Evolutionary conservation across 352 stramenopile genomes (phyloP).

Genomic region (Phytophthora foliorum): DNA sequence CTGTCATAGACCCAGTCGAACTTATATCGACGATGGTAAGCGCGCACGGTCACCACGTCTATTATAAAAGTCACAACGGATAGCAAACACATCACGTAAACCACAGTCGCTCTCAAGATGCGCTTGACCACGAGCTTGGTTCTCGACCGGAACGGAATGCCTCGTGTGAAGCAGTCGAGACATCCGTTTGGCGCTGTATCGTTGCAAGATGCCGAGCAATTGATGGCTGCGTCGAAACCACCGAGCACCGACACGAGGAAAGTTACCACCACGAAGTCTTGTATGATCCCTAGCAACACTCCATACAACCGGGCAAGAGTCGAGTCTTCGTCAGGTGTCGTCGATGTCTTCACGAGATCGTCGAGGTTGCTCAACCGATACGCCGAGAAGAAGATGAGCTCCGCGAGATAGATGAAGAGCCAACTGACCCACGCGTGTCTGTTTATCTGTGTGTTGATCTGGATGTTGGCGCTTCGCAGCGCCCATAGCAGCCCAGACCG

Average conservation of each 20-base stretch:
- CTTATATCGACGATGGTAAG: constrained; percentile 25
- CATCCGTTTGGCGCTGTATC: constrained; percentile 43
- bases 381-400: constrained; percentile 32
- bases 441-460: constrained; percentile 31
- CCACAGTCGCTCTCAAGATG: constrained; percentile 9
- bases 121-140: constrained; percentile 41
- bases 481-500: constrained; percentile 12
- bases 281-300: constrained; percentile 28
- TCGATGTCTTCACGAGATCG: constrained; percentile 13
- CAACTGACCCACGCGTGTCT: constrained; percentile 32
- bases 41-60: constrained; percentile 33
- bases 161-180: constrained; percentile 39
- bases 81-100: constrained; percentile 26
- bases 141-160: constrained; percentile 26
- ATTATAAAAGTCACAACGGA: constrained; percentile 28
- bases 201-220: constrained; percentile 33
- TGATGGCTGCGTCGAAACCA: constrained; percentile 37
- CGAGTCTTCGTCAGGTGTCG: constrained; percentile 18
- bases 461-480: constrained; percentile 25
- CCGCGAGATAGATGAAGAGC: constrained; percentile 26
- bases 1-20: constrained; percentile 14
- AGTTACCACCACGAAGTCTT: constrained; percentile 41
- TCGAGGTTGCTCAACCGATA: constrained; percentile 36
- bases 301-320: constrained; percentile 13
- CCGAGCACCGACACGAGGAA: constrained; percentile 28